Base-by-base conservation (phyloP, 768 basidiomycete genomes). In the Strobilomyces dryophilus region DNA sequence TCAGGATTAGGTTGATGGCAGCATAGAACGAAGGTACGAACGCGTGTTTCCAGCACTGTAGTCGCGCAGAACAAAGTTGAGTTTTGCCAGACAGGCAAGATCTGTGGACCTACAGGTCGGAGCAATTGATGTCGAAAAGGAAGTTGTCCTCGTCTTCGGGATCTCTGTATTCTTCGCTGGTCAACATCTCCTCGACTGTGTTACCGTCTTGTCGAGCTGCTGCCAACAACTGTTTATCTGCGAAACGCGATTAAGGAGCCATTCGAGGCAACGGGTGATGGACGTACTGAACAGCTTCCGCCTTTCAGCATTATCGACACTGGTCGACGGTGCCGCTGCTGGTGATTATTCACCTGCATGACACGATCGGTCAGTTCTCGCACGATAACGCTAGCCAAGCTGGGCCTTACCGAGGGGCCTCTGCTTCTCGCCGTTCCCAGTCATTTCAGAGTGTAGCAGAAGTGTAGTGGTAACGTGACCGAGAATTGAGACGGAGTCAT, bases 51-150 rank as follows among this genome's bases (percentile, higher is more conserved):
- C 65, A 24, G 46, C 46, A 21, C 69, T 68, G 47, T n/a, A 21
- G 24, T 29, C 20, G 14, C 27, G 9, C 49, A 44, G 31, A 26
- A 11, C 29, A 21, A 14, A 6, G 48, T 40, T 55, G 40, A 59
- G 52, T 26, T 9, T 2, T 10, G 35, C 15, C 35, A 36, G 20
- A 26, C 17, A 26, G 46, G 32, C 5, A 5, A n/a, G 31, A 17
- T 12, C 2, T 11, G 35, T 31, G 20, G n/a, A 57, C 67, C 31
- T 61, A 70, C 69, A 57, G 10, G 32, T 71, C 67, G 14, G 29
- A 60, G 39, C 67, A 71, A 49, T 71, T 71, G 48, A 68, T 59
- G 48, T 71, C 67, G 32, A 67, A 70, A 18, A 66, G 36, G 44
- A 66, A 67, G 21, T 1, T 29, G 7, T 59, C 55, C 24, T 51